Percentiles rank a stretch among this genome's conserved stretches.
These are phyloP conservation scores for Fragilaria crotonensis DNA, from an alignment of 108 stramenopile genomes.

Conservation along the genomic window DNA sequence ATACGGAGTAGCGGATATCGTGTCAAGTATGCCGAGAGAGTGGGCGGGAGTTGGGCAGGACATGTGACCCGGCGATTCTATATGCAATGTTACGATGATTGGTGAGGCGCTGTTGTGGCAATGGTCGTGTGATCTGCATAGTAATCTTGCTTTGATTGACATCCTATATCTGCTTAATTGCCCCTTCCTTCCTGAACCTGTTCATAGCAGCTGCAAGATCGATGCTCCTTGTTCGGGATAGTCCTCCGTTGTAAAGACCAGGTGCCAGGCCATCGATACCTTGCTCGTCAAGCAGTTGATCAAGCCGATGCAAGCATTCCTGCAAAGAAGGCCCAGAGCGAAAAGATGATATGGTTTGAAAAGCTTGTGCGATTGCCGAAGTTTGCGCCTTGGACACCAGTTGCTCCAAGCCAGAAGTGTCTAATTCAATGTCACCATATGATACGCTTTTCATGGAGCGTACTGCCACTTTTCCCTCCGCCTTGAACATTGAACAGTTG, in stretches of 20 bases:
- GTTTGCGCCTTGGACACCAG: slow-evolving; percentile 70
- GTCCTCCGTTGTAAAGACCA: slow-evolving; percentile 61
- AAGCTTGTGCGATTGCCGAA: slow-evolving; percentile 47
- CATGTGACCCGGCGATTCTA: too few relatives aligned
- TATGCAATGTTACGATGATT: too few relatives aligned
- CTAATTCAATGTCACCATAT: slow-evolving; percentile 76
- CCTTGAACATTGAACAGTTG: slow-evolving; percentile 61
- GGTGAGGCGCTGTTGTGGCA: too few relatives aligned
- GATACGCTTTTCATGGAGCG: slow-evolving; percentile 35
- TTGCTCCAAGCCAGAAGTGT: slow-evolving; percentile 71
- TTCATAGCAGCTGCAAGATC: slow-evolving; percentile 79
- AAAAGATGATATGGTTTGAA: slow-evolving; percentile 45
- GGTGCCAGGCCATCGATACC: slow-evolving; percentile 35
- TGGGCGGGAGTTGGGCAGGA: too few relatives aligned
- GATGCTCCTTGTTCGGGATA: slow-evolving; percentile 59
- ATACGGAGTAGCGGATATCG: too few relatives aligned
- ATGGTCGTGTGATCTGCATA: too few relatives aligned
- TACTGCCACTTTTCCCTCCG: slow-evolving; percentile 65
- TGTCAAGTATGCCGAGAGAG: too few relatives aligned
- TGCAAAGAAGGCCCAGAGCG: too few relatives aligned
- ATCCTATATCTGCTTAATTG: too few relatives aligned
- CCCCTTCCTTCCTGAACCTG: slow-evolving; percentile 43
- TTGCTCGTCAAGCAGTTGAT: not conserved
- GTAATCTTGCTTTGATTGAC: too few relatives aligned
- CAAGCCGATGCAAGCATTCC: slow-evolving; percentile 1